phyloP scores from a whole-genome alignment of 179 eudicot genomes.

The Beta corolliflora region DNA sequence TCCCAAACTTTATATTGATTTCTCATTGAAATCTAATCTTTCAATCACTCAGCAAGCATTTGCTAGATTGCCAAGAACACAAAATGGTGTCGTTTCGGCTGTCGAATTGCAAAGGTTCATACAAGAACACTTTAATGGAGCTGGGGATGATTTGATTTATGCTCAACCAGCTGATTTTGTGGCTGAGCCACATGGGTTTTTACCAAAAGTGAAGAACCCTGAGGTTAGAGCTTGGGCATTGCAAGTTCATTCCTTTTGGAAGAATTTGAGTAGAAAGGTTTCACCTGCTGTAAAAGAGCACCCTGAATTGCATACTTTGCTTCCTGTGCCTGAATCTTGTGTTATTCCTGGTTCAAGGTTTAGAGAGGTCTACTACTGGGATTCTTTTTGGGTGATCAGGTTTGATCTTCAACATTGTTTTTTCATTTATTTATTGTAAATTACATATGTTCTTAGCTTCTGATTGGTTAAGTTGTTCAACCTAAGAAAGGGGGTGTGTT shows the following conservation, averaged over 20 bases:
- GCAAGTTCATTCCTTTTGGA: slow-evolving; percentile 79
- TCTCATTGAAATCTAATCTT: slow-evolving; percentile 58
- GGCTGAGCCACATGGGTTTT: slow-evolving; percentile 58
- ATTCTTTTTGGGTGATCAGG: slow-evolving; percentile 96
- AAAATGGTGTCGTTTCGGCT: slow-evolving; percentile 42
- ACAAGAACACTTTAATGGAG: slow-evolving; percentile 45
- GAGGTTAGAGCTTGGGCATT: slow-evolving; percentile 75
- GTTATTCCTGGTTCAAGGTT: slow-evolving; percentile 89
- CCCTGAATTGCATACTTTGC: slow-evolving; percentile 65
- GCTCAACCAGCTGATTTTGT: slow-evolving; percentile 65
- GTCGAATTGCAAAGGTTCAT: slow-evolving; percentile 45
- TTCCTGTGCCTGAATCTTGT: slow-evolving; percentile 61
- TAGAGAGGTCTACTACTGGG: slow-evolving; percentile 90
- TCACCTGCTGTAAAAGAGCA: slow-evolving; percentile 46
- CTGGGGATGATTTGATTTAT: slow-evolving; percentile 64
- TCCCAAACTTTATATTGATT: slow-evolving; percentile 76
- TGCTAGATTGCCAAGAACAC: slow-evolving; percentile 29
- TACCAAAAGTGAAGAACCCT: slow-evolving; percentile 55
- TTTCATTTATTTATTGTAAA: not conserved
- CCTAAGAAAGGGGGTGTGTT: not conserved
- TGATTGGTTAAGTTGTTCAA: not conserved
- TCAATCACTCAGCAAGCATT: slow-evolving; percentile 46
- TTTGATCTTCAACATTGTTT: slow-evolving; percentile 9
- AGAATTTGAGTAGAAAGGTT: slow-evolving; percentile 76
- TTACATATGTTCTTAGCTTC: not conserved